phyloP scores from a whole-genome alignment of 441 rosid species.

The Kokia cookei region DNA sequence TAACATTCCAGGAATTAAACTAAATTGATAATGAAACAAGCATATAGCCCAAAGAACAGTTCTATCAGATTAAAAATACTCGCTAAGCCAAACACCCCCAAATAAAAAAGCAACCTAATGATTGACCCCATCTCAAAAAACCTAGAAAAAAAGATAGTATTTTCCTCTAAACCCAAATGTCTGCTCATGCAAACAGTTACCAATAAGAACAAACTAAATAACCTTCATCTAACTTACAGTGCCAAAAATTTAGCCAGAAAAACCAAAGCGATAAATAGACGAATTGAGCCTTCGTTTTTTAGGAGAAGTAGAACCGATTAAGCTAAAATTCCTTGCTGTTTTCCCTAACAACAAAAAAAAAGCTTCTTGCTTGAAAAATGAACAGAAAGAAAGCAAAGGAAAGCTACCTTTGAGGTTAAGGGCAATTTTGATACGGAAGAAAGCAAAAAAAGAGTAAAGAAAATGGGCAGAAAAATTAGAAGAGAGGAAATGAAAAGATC shows the following conservation, averaged over 20 bases:
- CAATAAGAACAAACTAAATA: conserved; percentile 5
- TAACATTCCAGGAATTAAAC: background rate
- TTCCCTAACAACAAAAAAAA: too few relatives aligned
- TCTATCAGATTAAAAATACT: background rate
- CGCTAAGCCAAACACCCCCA: background rate
- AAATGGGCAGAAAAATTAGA: too few relatives aligned
- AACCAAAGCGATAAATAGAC: background rate
- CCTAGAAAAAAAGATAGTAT: background rate
- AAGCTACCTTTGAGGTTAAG: too few relatives aligned
- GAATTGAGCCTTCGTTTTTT: background rate
- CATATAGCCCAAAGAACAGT: background rate
- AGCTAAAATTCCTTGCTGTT: background rate
- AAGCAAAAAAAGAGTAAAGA: too few relatives aligned
- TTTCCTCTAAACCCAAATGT: background rate
- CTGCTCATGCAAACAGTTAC: background rate
- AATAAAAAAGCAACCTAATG: background rate
- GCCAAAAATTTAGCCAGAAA: background rate
- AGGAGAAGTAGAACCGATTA: background rate
- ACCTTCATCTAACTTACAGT: conserved; percentile 8
- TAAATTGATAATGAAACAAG: background rate
- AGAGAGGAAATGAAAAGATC: too few relatives aligned
- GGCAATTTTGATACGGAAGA: too few relatives aligned
- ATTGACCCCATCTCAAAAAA: background rate
- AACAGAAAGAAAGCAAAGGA: background rate
- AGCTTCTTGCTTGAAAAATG: background rate